phyloP scores from a whole-genome alignment of 352 stramenopile species.

The Pythium chondricola region DNA sequence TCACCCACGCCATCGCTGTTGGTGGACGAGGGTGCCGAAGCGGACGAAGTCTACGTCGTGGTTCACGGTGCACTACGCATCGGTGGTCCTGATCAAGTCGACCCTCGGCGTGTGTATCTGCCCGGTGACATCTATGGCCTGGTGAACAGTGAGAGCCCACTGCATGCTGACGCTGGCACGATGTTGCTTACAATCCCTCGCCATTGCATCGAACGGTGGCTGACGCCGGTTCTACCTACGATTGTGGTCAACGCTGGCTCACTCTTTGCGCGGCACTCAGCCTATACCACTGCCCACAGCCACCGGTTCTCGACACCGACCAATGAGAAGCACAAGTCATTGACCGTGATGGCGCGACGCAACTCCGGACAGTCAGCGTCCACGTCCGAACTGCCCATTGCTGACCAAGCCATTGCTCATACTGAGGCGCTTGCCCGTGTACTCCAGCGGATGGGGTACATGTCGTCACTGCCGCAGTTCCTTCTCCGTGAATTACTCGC shows the following conservation, averaged over 20 bases:
- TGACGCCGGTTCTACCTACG: conserved; percentile 23
- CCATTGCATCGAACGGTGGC: conserved; percentile 37
- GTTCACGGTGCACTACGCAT: conserved; percentile 21
- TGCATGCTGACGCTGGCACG: conserved; percentile 31
- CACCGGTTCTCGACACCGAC: background rate
- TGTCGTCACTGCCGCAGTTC: conserved; percentile 31
- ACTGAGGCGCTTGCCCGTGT: conserved; percentile 28
- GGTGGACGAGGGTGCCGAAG: conserved; percentile 19
- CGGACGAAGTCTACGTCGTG: conserved; percentile 31
- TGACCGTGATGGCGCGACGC: conserved; percentile 11
- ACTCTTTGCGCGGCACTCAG: conserved; percentile 22
- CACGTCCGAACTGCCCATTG: background rate
- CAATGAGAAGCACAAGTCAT: conserved; percentile 17
- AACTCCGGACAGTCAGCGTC: conserved; percentile 3
- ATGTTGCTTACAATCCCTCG: conserved; percentile 29
- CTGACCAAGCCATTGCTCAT: background rate
- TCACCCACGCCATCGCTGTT: background rate
- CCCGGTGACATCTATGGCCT: conserved; percentile 18
- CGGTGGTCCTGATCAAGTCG: background rate
- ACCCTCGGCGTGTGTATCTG: background rate
- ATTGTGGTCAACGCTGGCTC: conserved; percentile 34
- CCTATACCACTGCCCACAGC: conserved; percentile 1
- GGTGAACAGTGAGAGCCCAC: background rate
- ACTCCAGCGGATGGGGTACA: conserved; percentile 34
- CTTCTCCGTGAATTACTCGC: conserved; percentile 33